Evolutionary conservation across 495 filamentous ascomycete genomes (phyloP), one percentile per base, ranked within the genome.

Genomic region (Lasiosphaeriaceae sp.): DNA sequence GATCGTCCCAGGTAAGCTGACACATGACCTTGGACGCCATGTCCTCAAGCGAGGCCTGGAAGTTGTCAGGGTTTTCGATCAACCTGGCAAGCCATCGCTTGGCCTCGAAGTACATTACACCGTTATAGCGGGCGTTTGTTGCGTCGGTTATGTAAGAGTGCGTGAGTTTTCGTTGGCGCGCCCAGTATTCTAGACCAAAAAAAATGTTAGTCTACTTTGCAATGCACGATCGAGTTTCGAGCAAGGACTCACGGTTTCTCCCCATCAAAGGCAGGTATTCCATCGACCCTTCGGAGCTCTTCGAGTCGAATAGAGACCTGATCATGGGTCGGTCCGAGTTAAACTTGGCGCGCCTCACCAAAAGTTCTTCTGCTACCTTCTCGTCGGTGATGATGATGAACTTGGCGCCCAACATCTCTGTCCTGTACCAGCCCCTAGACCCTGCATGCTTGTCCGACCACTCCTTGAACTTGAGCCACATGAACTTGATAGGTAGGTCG

Each of bases 401-500:
- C 17, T 68, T 74, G 34, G 69, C 66, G n/a, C 73, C 76, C 16
- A 81, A 70, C 59, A 82, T 73, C 46, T 70, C 68, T 4, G 72
- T 78, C 24, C 68, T 67, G 62, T 74, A 83, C 39, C 80, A 74
- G 2, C 73, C 73, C 37, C 62, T 53, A 14, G 69, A 65, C 0
- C 78, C 79, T 29, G 26, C 26, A 31, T 81, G 74, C 50, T 68
- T 66, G 47, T 79, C 70, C 2, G 71, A 71, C 78, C 79, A 81
- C 54, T 81, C 74, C 56, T 79, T 72, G 54, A 80, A 75, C 64
- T 80, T 79, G 41, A 75, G 50, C 77, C 77, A 80, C 68, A 73
- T 79, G 57, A 61, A 71, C 16, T 75, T 53, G 50, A 74, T 75
- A 3, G 77, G 75, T 1, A 80, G 60, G 48, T 80, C 78, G 41